Conservation (phyloP, 192 early-diverging fungal species). For the Linderina pennispora region DNA sequence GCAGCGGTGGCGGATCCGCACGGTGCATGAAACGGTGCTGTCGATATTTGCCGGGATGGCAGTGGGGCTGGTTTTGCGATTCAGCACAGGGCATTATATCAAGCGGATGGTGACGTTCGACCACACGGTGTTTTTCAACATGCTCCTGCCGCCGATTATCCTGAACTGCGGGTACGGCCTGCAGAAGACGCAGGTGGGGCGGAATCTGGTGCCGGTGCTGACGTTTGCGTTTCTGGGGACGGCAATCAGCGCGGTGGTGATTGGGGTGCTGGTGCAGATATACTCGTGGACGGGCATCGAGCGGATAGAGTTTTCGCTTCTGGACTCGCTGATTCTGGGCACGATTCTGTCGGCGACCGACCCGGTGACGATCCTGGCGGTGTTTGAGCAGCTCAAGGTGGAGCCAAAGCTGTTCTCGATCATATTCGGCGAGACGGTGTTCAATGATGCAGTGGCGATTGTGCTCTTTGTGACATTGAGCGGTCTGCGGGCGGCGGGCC, state of each 20-base stretch:
- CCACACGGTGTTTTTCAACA: constrained; percentile 90
- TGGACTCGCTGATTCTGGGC: constrained; percentile 94
- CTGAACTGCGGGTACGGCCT: constrained; percentile 95
- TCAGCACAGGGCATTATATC: constrained; percentile 48
- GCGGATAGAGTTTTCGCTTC: constrained; percentile 62
- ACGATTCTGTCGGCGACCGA: constrained; percentile 94
- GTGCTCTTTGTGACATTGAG: constrained; percentile 88
- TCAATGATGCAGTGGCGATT: constrained; percentile 98
- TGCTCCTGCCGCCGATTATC: constrained; percentile 95
- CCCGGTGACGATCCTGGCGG: constrained; percentile 92
- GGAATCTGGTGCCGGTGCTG: constrained; percentile 84
- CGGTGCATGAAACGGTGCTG: constrained; percentile 92
- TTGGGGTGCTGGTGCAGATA: constrained; percentile 69
- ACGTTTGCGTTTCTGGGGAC: constrained; percentile 94
- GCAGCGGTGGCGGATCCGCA: constrained; percentile 77
- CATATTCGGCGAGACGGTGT: constrained; percentile 91
- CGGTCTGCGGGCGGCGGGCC: constrained; percentile 56
- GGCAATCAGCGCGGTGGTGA: constrained; percentile 83
- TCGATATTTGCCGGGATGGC: constrained; percentile 82
- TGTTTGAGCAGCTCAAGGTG: constrained; percentile 89
- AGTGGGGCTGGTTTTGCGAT: constrained; percentile 40
- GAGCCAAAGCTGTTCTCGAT: constrained; percentile 94
- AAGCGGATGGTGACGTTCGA: constrained; percentile 87
- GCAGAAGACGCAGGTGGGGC: constrained; percentile 81
- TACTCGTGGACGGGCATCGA: constrained; percentile 66